These are phyloP conservation scores for Aspergillus thermomutatus DNA, from an alignment of 2,329 filamentous ascomycete genomes.

Conservation along the genomic window DNA sequence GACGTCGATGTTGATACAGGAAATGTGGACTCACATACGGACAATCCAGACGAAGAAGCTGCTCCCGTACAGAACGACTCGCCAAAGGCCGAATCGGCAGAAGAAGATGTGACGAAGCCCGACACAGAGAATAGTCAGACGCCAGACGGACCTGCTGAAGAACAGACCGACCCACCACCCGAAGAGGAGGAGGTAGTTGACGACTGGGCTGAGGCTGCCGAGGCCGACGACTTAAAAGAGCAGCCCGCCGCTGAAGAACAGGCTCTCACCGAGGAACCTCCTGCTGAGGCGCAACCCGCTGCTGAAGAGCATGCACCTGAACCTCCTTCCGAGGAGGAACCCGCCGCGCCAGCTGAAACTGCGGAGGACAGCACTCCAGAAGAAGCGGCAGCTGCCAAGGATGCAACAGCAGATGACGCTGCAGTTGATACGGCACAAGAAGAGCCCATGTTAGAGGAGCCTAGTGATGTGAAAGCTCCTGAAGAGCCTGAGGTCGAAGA, in stretches of 20 bases:
- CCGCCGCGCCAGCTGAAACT: slow-evolving; percentile 8
- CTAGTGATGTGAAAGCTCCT: slow-evolving; percentile 8
- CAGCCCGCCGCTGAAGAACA: slow-evolving; percentile 11
- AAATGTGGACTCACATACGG: slow-evolving; percentile 5
- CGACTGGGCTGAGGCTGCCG: slow-evolving; percentile 1
- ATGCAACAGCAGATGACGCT: slow-evolving; percentile 3
- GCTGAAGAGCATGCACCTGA: slow-evolving; percentile 12
- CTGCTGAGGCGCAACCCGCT: slow-evolving; percentile 14
- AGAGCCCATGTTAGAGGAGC: slow-evolving; percentile 12
- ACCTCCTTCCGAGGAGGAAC: slow-evolving; percentile 12
- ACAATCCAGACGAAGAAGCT: slow-evolving; percentile 2
- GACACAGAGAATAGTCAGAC: slow-evolving; percentile 8
- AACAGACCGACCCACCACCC: slow-evolving; percentile 9
- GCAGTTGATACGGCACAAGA: slow-evolving; percentile 13
- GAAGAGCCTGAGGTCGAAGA: slow-evolving; percentile 11
- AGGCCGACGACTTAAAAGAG: slow-evolving; percentile 3
- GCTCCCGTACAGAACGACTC: slow-evolving; percentile 1
- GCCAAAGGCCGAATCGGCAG: slow-evolving; percentile 4
- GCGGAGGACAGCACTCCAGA: slow-evolving; percentile 10
- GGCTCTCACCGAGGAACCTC: slow-evolving; percentile 9
- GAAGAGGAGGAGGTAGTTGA: slow-evolving; percentile 2
- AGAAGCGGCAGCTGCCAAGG: slow-evolving; percentile 7
- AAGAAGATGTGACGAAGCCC: slow-evolving; percentile 6
- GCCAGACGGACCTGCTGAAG: slow-evolving; percentile 6
- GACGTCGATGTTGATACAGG: slow-evolving; percentile 5